Conservation (phyloP, 2,329 filamentous ascomycete genomes). For the Colletotrichum sansevieriae region DNA sequence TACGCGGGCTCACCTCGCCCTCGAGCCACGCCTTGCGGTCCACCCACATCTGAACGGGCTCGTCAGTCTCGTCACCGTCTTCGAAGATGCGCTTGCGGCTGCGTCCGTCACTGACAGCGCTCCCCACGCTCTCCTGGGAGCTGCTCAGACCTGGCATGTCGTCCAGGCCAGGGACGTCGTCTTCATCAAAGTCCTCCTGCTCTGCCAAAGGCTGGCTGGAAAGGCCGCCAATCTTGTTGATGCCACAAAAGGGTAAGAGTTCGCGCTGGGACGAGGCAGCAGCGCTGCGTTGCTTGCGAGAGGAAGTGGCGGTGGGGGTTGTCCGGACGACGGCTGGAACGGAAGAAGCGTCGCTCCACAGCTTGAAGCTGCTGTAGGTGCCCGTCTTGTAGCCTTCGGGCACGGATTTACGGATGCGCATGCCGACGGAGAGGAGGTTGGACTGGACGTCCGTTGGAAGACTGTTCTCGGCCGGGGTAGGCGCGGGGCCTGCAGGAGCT, state of each 20-base stretch:
- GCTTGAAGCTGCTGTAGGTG: conserved; percentile 61
- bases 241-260: conserved; percentile 83
- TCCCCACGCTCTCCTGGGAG: conserved; percentile 67
- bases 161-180: conserved; percentile 50
- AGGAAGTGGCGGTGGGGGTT: conserved; percentile 40
- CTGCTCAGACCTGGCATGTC: conserved; percentile 63
- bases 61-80: conserved; percentile 56
- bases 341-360: conserved; percentile 59
- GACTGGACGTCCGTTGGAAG: conserved; percentile 79
- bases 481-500: conserved; percentile 40
- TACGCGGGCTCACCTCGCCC: conserved; percentile 56
- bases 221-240: conserved; percentile 80
- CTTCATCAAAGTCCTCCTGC: conserved; percentile 45
- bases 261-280: conserved; percentile 63
- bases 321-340: conserved; percentile 37
- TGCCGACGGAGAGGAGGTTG: conserved; percentile 90
- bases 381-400: conserved; percentile 94
- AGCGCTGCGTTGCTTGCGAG: conserved; percentile 43
- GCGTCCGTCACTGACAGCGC: conserved; percentile 39
- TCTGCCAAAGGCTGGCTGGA: conserved; percentile 66
- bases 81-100: conserved; percentile 63
- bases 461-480: conserved; percentile 53
- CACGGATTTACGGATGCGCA: conserved; percentile 93
- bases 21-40: conserved; percentile 51
- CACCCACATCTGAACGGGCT: conserved; percentile 44